Conservation (phyloP, 352 stramenopile species). For the Phytophthora podocarpi region DNA sequence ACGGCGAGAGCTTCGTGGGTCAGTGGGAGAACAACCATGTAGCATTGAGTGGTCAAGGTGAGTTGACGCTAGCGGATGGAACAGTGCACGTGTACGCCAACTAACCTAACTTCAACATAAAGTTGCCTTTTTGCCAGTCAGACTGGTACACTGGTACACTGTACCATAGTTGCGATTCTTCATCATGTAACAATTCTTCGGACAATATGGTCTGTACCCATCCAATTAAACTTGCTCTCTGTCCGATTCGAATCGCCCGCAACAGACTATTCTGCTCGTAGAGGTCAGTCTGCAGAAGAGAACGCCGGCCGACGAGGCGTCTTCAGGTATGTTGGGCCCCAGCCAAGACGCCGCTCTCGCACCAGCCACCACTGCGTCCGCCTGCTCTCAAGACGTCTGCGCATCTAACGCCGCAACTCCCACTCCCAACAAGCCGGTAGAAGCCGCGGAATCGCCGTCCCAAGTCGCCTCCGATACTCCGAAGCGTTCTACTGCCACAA, state of each 20-base stretch:
- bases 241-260: no score
- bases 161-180: no score
- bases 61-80: conserved; percentile 71
- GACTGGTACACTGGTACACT: no score
- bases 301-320: conserved; percentile 4
- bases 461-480: background rate
- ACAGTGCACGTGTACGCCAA: conserved; percentile 74
- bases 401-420: background rate
- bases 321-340: conserved; percentile 17
- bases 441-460: conserved; percentile 1
- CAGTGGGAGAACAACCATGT: conserved; percentile 87
- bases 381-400: background rate
- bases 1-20: conserved; percentile 74
- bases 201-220: no score
- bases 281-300: conserved; percentile 15
- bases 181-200: no score
- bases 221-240: no score
- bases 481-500: conserved; percentile 1
- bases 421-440: background rate
- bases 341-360: background rate
- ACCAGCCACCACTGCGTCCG: background rate
- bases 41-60: conserved; percentile 69
- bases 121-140: no score
- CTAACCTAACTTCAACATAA: no score
- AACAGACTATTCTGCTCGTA: conserved; percentile 6